phyloP scores from a whole-genome alignment of 2,329 filamentous ascomycete genomes.

The Tothia fuscella region DNA sequence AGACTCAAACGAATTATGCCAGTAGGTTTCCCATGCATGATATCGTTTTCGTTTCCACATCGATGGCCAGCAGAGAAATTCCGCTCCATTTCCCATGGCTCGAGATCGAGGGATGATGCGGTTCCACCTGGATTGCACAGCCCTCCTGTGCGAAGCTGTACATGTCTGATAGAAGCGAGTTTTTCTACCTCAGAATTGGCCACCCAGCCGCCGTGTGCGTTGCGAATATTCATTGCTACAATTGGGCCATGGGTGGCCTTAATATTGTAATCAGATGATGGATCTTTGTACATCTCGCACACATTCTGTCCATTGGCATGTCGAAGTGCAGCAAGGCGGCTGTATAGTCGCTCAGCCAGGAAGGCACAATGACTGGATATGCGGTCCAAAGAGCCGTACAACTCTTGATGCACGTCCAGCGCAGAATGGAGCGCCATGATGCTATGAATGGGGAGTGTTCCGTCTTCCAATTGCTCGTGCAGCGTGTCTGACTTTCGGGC shows the following conservation, averaged over 20 bases:
- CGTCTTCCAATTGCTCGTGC: slow-evolving; percentile 80
- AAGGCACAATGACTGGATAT: slow-evolving; percentile 61
- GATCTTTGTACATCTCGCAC: slow-evolving; percentile 52
- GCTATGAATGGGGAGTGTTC: slow-evolving; percentile 79
- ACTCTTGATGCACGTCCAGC: slow-evolving; percentile 51
- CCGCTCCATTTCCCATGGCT: slow-evolving; percentile 67
- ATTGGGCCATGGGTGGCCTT: slow-evolving; percentile 53
- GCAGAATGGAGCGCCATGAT: slow-evolving; percentile 74
- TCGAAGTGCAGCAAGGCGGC: slow-evolving; percentile 44
- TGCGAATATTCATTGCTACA: slow-evolving; percentile 71
- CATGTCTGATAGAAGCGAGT: slow-evolving; percentile 61
- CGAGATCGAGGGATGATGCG: slow-evolving; percentile 57
- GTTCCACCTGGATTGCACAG: slow-evolving; percentile 88
- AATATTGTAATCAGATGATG: slow-evolving; percentile 30
- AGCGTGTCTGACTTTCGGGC: slow-evolving; percentile 57
- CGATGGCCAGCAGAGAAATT: slow-evolving; percentile 79
- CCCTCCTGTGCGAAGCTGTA: slow-evolving; percentile 79
- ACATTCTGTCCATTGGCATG: slow-evolving; percentile 59
- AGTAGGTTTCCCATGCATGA: slow-evolving; percentile 74
- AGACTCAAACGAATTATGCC: slow-evolving; percentile 77
- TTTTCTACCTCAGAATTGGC: slow-evolving; percentile 81
- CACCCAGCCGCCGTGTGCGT: slow-evolving; percentile 58
- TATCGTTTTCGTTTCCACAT: slow-evolving; percentile 72
- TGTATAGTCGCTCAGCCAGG: slow-evolving; percentile 48
- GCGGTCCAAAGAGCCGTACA: slow-evolving; percentile 60